Evolutionary conservation across 495 filamentous ascomycete genomes (phyloP), one percentile per base, ranked within the genome.

Genomic region (Lasiosphaeria ovina): DNA sequence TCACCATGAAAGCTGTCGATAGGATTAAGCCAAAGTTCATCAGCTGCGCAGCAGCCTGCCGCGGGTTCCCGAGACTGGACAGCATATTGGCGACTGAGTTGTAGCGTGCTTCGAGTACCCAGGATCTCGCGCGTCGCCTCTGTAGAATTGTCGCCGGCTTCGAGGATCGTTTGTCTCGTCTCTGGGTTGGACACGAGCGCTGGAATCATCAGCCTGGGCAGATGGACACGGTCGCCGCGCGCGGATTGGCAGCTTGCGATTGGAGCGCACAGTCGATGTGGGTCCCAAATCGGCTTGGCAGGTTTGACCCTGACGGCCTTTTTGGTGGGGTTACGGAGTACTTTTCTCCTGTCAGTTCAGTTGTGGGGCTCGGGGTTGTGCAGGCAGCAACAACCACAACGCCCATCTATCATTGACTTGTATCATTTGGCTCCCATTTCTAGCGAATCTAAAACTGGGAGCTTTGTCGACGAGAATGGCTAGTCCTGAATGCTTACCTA

Each of bases 1-100:
- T 55, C 59, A 81, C 79, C 93, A 97, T 97, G 72, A 97, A 97
- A 1, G 93, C 93, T 3, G 93, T 97, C 12, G 89, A 92, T 14
- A 98, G 87, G 53, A 98, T 92, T 48, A 99, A 85, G 6, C 86
- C 95, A 73, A 99, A 98, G 72, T 97, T 97, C 69, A 99, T 86
- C 62, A 93, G 73, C 77, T 98, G 95, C n/a, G 88, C 82, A 62
- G 91, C 84, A 38, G 90, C 83, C 66, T 94, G 92, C 66, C 93
- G 90, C 55, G 92, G 87, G 69, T 92, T 90, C 63, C 78, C 74
- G 57, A 93, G 76, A 38, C 81, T 76, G 55, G 89, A 91, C 59
- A 95, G 70, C 92, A 97, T 97, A 54, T 42, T 62, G 58, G 12
- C 48, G 32, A 40, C n/a, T 2, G 35, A 6, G 14, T 59, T n/a